A percentile compares a stretch with the other conserved stretches of the same genome.
Evolutionary conservation across 371 early-diverging fungal genomes (phyloP).

Genomic region (Mucor indicus): DNA sequence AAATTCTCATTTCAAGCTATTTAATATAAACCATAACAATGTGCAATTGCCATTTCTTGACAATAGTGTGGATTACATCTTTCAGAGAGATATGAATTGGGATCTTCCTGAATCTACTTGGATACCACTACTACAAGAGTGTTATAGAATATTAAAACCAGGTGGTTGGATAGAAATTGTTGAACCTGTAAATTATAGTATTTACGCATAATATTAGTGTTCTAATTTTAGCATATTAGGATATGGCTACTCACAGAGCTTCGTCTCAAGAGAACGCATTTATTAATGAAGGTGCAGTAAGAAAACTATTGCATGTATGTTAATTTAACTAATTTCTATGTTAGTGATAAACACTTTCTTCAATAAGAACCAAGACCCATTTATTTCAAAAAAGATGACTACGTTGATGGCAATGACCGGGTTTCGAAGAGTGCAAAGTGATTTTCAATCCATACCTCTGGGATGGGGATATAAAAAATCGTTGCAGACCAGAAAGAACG

Average conservation of each 20-base stretch:
- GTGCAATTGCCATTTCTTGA: constrained; percentile 36
- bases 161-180: constrained; percentile 49
- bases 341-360: constrained; percentile 9
- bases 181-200: constrained; percentile 19
- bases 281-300: constrained; percentile 26
- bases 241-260: constrained; percentile 33
- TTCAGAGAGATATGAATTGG: constrained; percentile 39
- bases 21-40: background rate
- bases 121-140: constrained; percentile 28
- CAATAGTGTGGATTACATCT: constrained; percentile 36
- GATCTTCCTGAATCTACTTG: constrained; percentile 22
- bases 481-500: background rate
- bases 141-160: constrained; percentile 36
- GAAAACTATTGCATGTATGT: too few relatives aligned
- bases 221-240: constrained; percentile 5
- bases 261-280: constrained; percentile 23
- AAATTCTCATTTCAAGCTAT: constrained; percentile 34
- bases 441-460: constrained; percentile 39
- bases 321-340: background rate
- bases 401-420: constrained; percentile 31
- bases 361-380: constrained; percentile 5
- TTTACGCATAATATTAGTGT: background rate
- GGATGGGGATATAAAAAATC: constrained; percentile 28
- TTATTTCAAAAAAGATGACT: constrained; percentile 18
- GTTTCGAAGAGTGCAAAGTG: constrained; percentile 38